These are phyloP conservation scores for Pharnaceum exiguum DNA, from an alignment of 148 eudicot species.

Conservation along the genomic window DNA sequence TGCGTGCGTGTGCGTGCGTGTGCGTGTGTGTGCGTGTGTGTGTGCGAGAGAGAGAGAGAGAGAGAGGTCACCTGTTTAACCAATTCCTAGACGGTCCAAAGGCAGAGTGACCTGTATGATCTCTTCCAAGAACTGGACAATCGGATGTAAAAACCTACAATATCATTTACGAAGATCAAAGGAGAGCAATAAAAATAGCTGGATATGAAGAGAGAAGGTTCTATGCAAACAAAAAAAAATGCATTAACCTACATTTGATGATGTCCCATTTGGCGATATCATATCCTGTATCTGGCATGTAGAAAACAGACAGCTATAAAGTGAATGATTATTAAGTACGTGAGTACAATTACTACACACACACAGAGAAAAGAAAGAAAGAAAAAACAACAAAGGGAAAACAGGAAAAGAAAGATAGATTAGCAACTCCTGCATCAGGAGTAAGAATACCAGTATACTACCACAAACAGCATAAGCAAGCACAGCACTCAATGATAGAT, in stretches of 20 bases:
- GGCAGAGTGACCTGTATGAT: constrained; percentile 42
- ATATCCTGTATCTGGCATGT: constrained; percentile 56
- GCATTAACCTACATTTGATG: constrained; percentile 57
- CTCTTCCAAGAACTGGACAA: constrained; percentile 46
- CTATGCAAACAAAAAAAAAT: not conserved
- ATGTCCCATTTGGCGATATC: constrained; percentile 40
- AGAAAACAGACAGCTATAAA: too few species aligned
- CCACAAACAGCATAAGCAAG: not conserved
- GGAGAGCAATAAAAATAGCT: not conserved
- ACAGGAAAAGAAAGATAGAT: not conserved
- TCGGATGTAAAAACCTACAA: constrained; percentile 54
- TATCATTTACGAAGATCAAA: constrained; percentile 35
- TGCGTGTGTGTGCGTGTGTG: not conserved
- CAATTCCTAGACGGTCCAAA: constrained; percentile 58
- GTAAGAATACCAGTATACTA: not conserved
- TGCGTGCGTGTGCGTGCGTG: not conserved
- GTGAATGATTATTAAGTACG: constrained; percentile 4
- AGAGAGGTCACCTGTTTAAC: constrained; percentile 53
- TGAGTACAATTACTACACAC: not conserved
- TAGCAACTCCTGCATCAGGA: not conserved
- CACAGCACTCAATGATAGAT: constrained; percentile 8
- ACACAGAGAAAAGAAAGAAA: not conserved
- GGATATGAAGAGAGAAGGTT: not conserved
- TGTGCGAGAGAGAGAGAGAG: not conserved
- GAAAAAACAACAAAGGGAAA: not conserved